Base-by-base conservation (phyloP, 164 flowering plant species). In the Euptelea pleiosperma region DNA sequence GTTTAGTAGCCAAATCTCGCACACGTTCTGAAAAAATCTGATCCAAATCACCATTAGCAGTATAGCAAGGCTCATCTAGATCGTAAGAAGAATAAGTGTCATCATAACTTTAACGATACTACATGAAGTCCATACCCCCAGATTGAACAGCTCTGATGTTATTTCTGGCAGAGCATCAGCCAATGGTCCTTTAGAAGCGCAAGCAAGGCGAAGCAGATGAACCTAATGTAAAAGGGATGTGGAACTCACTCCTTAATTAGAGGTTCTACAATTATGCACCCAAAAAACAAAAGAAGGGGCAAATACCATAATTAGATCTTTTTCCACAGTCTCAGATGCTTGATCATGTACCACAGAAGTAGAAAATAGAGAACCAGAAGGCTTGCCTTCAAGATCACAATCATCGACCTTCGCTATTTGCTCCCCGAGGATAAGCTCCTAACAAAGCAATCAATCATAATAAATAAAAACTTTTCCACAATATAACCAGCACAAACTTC, bases 201-300 rank as follows among this genome's bases (percentile, higher is more conserved):
- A 94, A 58, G 92, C 96, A 75, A 94, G 81, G 35, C 84, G 99
- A 66, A 94, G 95, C 69, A 94, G 70, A 79, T 94, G 97, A 66
- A 83, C 90, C 99, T 94, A 63, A 55, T 37, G 12, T 22, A 12
- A 40, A 64, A 19, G n/a, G 3, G 21, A 46, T 5, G 22, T 11
- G 49, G 37, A 24, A 52, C 6, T 8, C 29, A 47, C 16, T 16
- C 55, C 45, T 41, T 48, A 11, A 55, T 26, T 18, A 33, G 11
- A 9, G 19, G 48, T 7, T 35, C 33, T 19, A 21, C 25, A 63
- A 48, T 8, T 30, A 53, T 31, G 26, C 14, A 45, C 4, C 49
- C 7, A 16, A 42, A 22, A 16, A 43, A 50, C 61, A 57, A 8
- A 18, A 36, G 46, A 33, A 56, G 37, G 36, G 66, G 46, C 39